These are phyloP conservation scores for Tricholomella constricta DNA, from an alignment of 768 basidiomycete species.

Conservation along the genomic window DNA sequence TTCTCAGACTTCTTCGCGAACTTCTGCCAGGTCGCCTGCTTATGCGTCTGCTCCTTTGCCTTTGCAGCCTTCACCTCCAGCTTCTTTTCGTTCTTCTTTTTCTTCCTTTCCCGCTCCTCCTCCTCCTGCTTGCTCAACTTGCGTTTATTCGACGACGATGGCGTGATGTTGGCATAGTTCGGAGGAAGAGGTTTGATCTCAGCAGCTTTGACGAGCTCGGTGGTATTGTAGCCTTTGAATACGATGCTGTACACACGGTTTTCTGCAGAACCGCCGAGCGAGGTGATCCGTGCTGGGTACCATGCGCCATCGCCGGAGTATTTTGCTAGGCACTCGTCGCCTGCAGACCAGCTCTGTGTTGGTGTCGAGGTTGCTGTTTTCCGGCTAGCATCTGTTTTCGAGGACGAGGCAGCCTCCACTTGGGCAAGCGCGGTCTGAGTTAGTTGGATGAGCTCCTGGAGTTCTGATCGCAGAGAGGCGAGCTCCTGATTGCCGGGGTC, in stretches of 20 bases:
- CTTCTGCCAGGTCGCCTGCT: conserved; percentile 91
- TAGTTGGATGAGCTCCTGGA: conserved; percentile 82
- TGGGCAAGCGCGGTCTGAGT: conserved; percentile 73
- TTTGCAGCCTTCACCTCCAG: conserved; percentile 80
- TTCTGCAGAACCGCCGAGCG: conserved; percentile 77
- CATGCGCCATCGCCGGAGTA: conserved; percentile 83
- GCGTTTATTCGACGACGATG: conserved; percentile 62
- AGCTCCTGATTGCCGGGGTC: conserved; percentile 80
- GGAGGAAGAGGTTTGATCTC: conserved; percentile 72
- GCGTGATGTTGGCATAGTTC: conserved; percentile 48
- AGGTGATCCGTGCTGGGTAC: conserved; percentile 89
- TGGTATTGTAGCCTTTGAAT: conserved; percentile 91
- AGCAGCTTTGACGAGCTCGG: conserved; percentile 74
- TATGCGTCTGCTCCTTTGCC: conserved; percentile 82
- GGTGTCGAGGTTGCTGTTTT: conserved; percentile 55
- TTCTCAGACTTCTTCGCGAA: conserved; percentile 94
- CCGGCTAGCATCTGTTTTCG: conserved; percentile 58
- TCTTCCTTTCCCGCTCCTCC: conserved; percentile 85
- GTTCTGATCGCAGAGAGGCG: conserved; percentile 69
- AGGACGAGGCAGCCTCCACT: conserved; percentile 61
- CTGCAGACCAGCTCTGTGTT: conserved; percentile 67
- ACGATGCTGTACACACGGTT: conserved; percentile 87
- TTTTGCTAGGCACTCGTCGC: conserved; percentile 84
- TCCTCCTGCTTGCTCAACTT: conserved; percentile 81
- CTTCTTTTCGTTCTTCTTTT: conserved; percentile 96